Conservation (phyloP, 1,284 basidiomycete genomes). For the Lentinula novae-zelandiae region DNA sequence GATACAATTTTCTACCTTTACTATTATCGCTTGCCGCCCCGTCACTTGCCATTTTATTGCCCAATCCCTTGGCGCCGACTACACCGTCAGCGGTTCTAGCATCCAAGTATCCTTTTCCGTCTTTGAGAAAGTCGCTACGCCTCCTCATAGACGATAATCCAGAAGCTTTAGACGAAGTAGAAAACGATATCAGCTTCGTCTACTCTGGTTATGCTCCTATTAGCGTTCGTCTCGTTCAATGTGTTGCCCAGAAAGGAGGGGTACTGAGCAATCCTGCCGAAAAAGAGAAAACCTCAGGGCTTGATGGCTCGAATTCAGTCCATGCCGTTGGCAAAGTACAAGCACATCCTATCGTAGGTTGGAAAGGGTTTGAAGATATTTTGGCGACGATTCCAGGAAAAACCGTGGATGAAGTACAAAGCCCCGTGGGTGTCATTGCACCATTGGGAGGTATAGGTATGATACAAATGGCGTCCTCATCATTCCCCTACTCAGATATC, state of each 20-base stretch:
- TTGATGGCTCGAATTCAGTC: constrained; percentile 20
- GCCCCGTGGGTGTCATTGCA: constrained; percentile 31
- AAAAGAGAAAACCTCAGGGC: constrained; percentile 42
- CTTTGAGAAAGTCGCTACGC: constrained; percentile 81
- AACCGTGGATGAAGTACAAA: constrained; percentile 79
- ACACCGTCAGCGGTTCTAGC: constrained; percentile 37
- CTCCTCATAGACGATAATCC: constrained; percentile 90
- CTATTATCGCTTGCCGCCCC: constrained; percentile 78
- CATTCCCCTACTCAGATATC: constrained; percentile 7
- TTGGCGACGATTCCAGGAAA: constrained; percentile 79
- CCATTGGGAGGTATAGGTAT: constrained; percentile 28
- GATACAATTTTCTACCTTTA: constrained; percentile 85
- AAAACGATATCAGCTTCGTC: constrained; percentile 92
- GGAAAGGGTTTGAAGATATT: constrained; percentile 96
- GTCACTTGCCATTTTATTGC: constrained; percentile 63
- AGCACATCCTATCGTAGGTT: constrained; percentile 89
- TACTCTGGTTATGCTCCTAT: constrained; percentile 98
- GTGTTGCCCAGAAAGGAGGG: constrained; percentile 85
- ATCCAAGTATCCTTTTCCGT: constrained; percentile 65
- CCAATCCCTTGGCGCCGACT: constrained; percentile 57
- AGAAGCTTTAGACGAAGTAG: constrained; percentile 71
- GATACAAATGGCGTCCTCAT: constrained; percentile 35
- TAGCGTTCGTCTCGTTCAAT: constrained; percentile 89
- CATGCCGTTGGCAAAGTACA: constrained; percentile 50
- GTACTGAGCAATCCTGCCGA: constrained; percentile 75